Conservation (phyloP, 2,329 filamentous ascomycete species). For the Fonsecaea erecta region DNA sequence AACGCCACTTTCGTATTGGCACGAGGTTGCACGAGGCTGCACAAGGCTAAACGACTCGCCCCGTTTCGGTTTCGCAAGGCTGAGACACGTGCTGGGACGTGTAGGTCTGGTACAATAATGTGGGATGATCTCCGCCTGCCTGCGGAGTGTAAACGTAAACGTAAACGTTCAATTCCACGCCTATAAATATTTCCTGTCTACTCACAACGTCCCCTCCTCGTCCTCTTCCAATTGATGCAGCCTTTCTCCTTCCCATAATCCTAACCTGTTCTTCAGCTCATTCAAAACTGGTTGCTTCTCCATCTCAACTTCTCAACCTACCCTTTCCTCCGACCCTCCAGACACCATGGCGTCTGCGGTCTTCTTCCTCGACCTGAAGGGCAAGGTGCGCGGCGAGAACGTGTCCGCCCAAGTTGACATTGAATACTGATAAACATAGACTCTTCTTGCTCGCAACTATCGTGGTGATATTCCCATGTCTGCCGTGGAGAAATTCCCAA, state of each 20-base stretch:
- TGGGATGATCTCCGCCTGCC: neutral
- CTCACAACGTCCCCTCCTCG: neutral
- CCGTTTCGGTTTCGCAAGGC: neutral
- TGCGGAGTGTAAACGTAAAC: neutral
- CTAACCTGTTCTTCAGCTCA: neutral
- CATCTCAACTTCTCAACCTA: neutral
- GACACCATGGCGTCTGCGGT: conserved; percentile 87
- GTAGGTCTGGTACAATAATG: neutral
- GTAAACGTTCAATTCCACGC: neutral
- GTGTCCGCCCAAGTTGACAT: neutral
- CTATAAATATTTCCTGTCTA: neutral
- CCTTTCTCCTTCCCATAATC: neutral
- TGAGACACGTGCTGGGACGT: neutral
- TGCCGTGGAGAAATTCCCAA: conserved; percentile 95
- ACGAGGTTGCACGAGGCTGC: neutral
- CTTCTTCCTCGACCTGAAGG: conserved; percentile 99
- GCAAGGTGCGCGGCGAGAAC: conserved; percentile 71
- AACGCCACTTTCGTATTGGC: neutral
- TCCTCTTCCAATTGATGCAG: neutral
- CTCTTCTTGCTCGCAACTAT: conserved; percentile 97
- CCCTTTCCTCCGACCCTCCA: neutral
- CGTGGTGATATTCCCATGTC: conserved; percentile 99
- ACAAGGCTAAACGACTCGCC: neutral
- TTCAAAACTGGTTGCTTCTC: neutral
- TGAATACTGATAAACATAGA: conserved; percentile 59